Evolutionary conservation across 306 rosid genomes (phyloP), one percentile per base, ranked within the genome.

Genomic region (Lupinus albus): DNA sequence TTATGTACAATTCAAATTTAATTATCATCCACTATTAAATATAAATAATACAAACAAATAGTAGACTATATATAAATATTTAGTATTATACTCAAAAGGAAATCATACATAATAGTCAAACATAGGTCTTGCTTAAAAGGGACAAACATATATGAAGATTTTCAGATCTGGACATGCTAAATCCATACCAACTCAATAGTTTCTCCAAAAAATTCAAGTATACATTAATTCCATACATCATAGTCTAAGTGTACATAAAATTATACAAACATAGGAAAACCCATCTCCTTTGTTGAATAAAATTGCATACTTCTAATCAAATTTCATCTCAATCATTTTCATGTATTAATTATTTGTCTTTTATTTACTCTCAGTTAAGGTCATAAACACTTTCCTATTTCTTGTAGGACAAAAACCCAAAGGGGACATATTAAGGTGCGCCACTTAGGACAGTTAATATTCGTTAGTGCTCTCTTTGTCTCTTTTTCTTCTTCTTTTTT

Each of bases 391-490:
- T 7, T 13, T 28, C 45, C 41, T 56, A 11, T 25, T 66, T 17
- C 53, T 46, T 48, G 33, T 11, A 74, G 48, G 56, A 36, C 6
- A 54, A 30, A 53, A 49, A 50, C 53, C 13, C 45, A 65, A 74
- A 75, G 48, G 30, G 15, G 46, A 11, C 51, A 52, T 66, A 17
- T 42, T 72, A 65, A 73, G 79, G 63, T 49, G 83, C 61, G 75
- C 76, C 47, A 64, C 83, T 15, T 71, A 25, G 61, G 83, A 75
- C 82, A 71, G 88, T 84, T 84, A 79, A 86, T 80, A 78, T 72
- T 71, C 83, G 75, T 67, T 72, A 64, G 46, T 78, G 70, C 70
- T 45, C 48, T 77, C 13, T 13, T 58, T 10, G 54, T 38, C 15
- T 21, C 20, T 45, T 54, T 30, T 46, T 42, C 77, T 49, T 74